Evolutionary conservation across 2,329 filamentous ascomycete species (phyloP), one percentile per base, ranked within the genome.

Genomic region (Huntiella decipiens): DNA sequence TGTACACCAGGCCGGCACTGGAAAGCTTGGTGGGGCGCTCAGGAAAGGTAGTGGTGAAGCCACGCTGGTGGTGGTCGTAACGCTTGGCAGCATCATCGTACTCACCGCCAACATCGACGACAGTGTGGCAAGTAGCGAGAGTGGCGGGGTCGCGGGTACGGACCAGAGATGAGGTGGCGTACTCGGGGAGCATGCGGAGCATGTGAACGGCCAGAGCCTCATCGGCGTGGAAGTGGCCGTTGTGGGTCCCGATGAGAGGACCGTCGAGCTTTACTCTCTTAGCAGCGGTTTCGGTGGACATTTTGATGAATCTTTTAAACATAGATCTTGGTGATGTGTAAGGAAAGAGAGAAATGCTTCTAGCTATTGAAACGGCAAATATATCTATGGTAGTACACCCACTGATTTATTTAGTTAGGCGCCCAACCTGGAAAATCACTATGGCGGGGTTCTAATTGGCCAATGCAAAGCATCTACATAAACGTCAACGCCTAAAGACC

Each of bases 171-270:
- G 85, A 79, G 54, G 71, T 65, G 47, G 70, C 61, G 68, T 96
- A 98, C 49, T 78, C 66, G 16, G 91, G 88, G 13, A 96, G 80
- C 48, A 82, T 74, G 53, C 86, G 85, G 54, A 98, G 82, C 70
- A 98, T 85, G 69, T 93, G 86, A 53, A 98, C 87, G 49, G 91
- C 91, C 38, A 98, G 77, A 51, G 91, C 88, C 67, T 98, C 91
- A 63, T 98, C 91, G 61, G 91, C 91, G 67, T 98, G 91, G 73
- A 98, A 98, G 69, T 95, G 86, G 54, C 91, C 91, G 66, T 81
- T 95, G 73, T 98, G 91, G 28, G 91, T 98, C 58, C 87, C 91
- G 60, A 95, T 92, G 55, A 50, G 74, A 69, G 48, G 44, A 32
- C 44, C 48, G 17, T 50, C 48, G 55, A 79, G 83, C 72, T 93